phyloP scores from a whole-genome alignment of 768 basidiomycete species.

The Dentipellis fragilis region DNA sequence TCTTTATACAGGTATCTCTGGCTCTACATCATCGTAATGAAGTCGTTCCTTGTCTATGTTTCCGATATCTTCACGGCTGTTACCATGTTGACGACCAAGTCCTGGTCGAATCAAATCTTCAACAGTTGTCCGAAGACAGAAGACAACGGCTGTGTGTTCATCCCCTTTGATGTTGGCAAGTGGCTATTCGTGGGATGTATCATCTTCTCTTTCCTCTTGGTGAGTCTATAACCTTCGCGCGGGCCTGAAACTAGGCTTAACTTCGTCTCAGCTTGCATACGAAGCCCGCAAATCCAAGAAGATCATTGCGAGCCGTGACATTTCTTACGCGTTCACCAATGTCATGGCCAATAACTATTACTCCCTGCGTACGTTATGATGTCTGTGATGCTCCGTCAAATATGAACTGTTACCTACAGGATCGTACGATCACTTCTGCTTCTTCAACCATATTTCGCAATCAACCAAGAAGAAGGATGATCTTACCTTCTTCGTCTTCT shows the following conservation, averaged over 20 bases:
- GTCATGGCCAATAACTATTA: conserved; percentile 96
- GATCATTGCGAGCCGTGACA: conserved; percentile 92
- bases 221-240: conserved; percentile 18
- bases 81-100: conserved; percentile 86
- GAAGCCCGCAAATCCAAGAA: conserved; percentile 88
- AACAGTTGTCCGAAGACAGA: conserved; percentile 43
- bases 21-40: conserved; percentile 88
- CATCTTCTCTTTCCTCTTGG: conserved; percentile 94
- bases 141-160: conserved; percentile 62
- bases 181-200: conserved; percentile 99
- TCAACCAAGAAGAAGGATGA: conserved; percentile 96
- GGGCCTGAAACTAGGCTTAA: background rate
- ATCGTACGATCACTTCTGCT: conserved; percentile 95
- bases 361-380: conserved; percentile 63
- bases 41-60: conserved; percentile 92
- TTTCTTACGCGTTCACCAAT: conserved; percentile 97
- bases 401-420: conserved; percentile 34
- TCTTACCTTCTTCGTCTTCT: conserved; percentile 99
- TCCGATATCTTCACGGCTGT: conserved; percentile 97
- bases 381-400: background rate
- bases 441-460: conserved; percentile 92
- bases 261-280: conserved; percentile 60
- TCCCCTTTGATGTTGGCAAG: conserved; percentile 82
- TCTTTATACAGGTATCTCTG: conserved; percentile 63
- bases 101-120: conserved; percentile 91